Conservation (phyloP, 352 stramenopile genomes). For the Halophytophthora polymorphica region DNA sequence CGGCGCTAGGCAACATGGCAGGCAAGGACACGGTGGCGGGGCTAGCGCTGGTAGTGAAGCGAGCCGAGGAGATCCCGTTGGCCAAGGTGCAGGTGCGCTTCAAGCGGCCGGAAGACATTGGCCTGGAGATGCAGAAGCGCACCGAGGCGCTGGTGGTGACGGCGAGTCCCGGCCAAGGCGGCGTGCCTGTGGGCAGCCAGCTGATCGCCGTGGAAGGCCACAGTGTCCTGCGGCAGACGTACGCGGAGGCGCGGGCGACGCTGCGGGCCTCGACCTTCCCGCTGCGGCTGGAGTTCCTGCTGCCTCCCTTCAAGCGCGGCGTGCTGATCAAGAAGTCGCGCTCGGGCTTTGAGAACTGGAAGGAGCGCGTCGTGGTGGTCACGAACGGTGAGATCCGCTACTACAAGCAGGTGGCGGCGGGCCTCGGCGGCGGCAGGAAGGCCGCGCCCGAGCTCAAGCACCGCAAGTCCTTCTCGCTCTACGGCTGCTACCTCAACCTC, state of each 20-base stretch:
- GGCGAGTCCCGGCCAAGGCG: slow-evolving; percentile 36
- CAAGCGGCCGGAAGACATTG: slow-evolving; percentile 54
- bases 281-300: slow-evolving; percentile 67
- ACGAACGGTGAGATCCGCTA: slow-evolving; percentile 82
- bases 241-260: slow-evolving; percentile 42
- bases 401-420: slow-evolving; percentile 62
- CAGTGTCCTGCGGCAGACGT: slow-evolving; percentile 69
- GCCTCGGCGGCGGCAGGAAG: slow-evolving; percentile 30
- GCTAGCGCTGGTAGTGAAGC: slow-evolving; percentile 71
- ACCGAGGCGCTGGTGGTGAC: slow-evolving; percentile 76
- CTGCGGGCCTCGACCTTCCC: slow-evolving; percentile 59
- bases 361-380: slow-evolving; percentile 74
- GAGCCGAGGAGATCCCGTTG: slow-evolving; percentile 73
- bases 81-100: slow-evolving; percentile 64
- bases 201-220: slow-evolving; percentile 56
- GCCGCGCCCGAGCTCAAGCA: slow-evolving; percentile 55
- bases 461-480: slow-evolving; percentile 81
- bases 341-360: slow-evolving; percentile 87
- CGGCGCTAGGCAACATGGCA: slow-evolving; percentile 43
- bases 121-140: slow-evolving; percentile 68
- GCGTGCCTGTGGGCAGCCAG: slow-evolving; percentile 68
- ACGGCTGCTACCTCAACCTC: slow-evolving; percentile 83
- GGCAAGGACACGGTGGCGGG: slow-evolving; percentile 50
- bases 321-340: slow-evolving; percentile 83
- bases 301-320: slow-evolving; percentile 82